phyloP scores from a whole-genome alignment of 305 asterid genomes.

The Euphrasia arctica region DNA sequence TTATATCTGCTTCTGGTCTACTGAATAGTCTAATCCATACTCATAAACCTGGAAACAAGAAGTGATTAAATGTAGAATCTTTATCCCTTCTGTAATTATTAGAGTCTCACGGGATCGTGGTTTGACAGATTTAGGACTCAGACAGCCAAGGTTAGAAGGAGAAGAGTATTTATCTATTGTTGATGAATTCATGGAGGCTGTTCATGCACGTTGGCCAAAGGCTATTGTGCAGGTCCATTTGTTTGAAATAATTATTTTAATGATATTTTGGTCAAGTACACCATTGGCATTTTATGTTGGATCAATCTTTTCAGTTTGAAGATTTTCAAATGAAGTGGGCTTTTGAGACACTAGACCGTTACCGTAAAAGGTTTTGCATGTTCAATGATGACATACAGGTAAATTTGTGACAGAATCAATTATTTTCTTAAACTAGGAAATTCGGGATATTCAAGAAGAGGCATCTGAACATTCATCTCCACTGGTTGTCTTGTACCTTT shows the following conservation, averaged over 20 bases:
- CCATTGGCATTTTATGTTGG: constrained; percentile 26
- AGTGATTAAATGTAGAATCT: constrained; percentile 6
- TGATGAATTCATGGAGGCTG: constrained; percentile 99
- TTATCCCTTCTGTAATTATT: constrained; percentile 17
- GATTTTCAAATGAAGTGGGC: constrained; percentile 99
- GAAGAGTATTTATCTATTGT: constrained; percentile 88
- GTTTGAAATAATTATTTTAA: constrained; percentile 20
- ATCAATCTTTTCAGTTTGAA: constrained; percentile 68
- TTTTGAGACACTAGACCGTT: constrained; percentile 92
- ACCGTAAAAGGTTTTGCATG: constrained; percentile 95
- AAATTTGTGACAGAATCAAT: constrained; percentile 25
- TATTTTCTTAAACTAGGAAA: constrained; percentile 18
- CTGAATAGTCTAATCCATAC: neutral
- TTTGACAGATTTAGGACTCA: constrained; percentile 90
- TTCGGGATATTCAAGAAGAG: constrained; percentile 19
- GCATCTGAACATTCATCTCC: constrained; percentile 15
- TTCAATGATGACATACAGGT: constrained; percentile 99
- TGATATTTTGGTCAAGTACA: constrained; percentile 19
- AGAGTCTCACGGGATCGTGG: constrained; percentile 32
- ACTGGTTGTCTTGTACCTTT: constrained; percentile 29
- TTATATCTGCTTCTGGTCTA: constrained; percentile 15
- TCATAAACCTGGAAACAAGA: constrained; percentile 15
- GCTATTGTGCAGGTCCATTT: constrained; percentile 95
- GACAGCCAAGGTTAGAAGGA: constrained; percentile 95
- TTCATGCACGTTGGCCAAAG: constrained; percentile 99